Evolutionary conservation across 2,329 filamentous ascomycete genomes (phyloP).

Genomic region (Fragosphaeria purpurea): DNA sequence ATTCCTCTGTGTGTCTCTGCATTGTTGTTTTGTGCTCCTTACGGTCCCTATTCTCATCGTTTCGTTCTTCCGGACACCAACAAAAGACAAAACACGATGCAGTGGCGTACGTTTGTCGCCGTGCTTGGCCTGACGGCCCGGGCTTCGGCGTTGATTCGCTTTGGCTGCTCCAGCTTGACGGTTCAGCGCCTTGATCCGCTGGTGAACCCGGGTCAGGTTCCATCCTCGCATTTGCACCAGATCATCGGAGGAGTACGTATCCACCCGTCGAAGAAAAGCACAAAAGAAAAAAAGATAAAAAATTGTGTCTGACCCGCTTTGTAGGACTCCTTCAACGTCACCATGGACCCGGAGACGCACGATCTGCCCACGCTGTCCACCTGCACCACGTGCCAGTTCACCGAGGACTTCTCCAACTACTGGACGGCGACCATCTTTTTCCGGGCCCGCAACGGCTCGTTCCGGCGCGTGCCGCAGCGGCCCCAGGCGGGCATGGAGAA

Average conservation of each 20-base stretch:
- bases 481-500: constrained; percentile 23
- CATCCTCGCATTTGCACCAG: constrained; percentile 48
- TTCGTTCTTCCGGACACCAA: too few species aligned
- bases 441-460: constrained; percentile 29
- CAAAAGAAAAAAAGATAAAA: too few species aligned
- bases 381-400: constrained; percentile 30
- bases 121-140: constrained; percentile 20
- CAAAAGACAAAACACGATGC: constrained; percentile 13
- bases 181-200: constrained; percentile 33
- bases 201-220: constrained; percentile 35
- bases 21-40: too few species aligned
- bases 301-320: too few species aligned
- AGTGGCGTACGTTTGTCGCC: constrained; percentile 15
- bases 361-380: constrained; percentile 29
- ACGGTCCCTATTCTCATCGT: too few species aligned
- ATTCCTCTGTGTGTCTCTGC: too few species aligned
- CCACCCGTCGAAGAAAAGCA: too few species aligned
- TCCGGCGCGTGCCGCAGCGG: constrained; percentile 26
- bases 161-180: constrained; percentile 42
- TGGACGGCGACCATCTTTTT: constrained; percentile 30
- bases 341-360: constrained; percentile 26
- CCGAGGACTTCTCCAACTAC: constrained; percentile 27
- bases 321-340: constrained; percentile 34
- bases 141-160: constrained; percentile 21
- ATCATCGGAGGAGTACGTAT: constrained; percentile 40